Evolutionary conservation across 2,329 filamentous ascomycete genomes (phyloP), one percentile per base, ranked within the genome.

Genomic region (Westerdykella aurantiaca): DNA sequence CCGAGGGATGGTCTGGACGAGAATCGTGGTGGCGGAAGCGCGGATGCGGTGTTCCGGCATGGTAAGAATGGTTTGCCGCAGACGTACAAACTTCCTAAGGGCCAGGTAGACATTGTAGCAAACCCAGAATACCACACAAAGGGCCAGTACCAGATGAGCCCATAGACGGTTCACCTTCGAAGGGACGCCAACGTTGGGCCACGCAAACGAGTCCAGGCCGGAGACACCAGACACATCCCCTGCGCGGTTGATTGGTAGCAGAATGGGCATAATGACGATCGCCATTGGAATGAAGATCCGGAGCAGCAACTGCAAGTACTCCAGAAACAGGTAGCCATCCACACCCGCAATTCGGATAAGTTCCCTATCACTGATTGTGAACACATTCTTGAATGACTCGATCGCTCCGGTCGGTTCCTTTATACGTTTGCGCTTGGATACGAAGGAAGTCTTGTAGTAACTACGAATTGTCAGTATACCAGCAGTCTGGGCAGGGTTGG

Each of bases 251-350:
- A 98, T 67, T 0, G 93, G 90, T 2, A 97, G 71, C 35, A 98
- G 72, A 18, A 96, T 85, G 0, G 93, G 93, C 42, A 96, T 74
- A 22, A 95, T 83, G 40, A 96, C 61, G 21, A 80, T 54, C 11
- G 86, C 82, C 44, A 95, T 81, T 1, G 93, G 89, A 33, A 95
- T 71, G 64, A 98, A 97, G 49, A 98, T 95, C 62, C 95, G 83
- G 35, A 97, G 78, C 5, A 97, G 80, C 59, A 87, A 85, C 48
- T 85, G 82, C 21, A 90, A 78, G 60, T 95, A 98, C 49, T 94
- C 86, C 1, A 98, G 76, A 67, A 98, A 98, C 73, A 97, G 95
- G 70, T 95, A 98, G 59, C 91, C 89, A 64, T 98, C 93, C 9
- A 98, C 79, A 14, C 93, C 93, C 55, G 91, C 96, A 68, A 96